Evolutionary conservation across 164 flowering plant species (phyloP).

Genomic region (Pachysandra terminalis): DNA sequence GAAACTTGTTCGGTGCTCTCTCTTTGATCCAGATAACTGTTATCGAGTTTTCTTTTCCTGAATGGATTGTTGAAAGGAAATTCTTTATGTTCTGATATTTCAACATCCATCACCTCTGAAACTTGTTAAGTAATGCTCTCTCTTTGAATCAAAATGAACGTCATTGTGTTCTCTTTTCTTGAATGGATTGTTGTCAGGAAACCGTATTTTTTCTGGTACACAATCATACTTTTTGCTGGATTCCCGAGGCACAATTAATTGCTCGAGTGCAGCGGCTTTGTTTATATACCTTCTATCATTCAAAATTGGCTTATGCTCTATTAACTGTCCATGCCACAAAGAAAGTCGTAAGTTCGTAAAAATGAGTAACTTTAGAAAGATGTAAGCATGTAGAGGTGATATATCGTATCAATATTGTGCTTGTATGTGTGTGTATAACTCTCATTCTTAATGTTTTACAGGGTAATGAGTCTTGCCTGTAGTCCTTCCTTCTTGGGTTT

Average conservation of each 20-base stretch:
- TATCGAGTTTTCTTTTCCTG: conserved; percentile 41
- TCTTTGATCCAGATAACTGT: conserved; percentile 1
- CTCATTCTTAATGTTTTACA: background rate
- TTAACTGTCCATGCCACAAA: conserved; percentile 15
- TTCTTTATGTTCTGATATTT: conserved; percentile 2
- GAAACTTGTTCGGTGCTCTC: conserved; percentile 13
- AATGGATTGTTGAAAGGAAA: conserved; percentile 68
- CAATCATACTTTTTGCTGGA: background rate
- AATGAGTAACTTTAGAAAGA: background rate
- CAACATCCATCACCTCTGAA: conserved; percentile 16
- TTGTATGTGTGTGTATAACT: too few species aligned
- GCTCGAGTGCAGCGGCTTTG: conserved; percentile 44
- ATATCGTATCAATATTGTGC: too few species aligned
- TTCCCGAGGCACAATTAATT: conserved; percentile 25
- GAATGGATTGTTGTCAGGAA: conserved; percentile 72
- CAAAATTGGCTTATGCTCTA: conserved; percentile 20
- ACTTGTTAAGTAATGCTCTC: conserved; percentile 9
- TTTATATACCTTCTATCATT: conserved; percentile 22
- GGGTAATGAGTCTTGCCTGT: conserved; percentile 29
- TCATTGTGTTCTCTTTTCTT: conserved; percentile 38
- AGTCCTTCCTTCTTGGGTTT: conserved; percentile 17
- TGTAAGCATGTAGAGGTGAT: too few species aligned
- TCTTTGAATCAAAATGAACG: conserved; percentile 2
- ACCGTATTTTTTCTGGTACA: conserved; percentile 5
- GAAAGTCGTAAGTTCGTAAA: background rate